Evolutionary conservation across 148 eudicot species (phyloP).

Genomic region (Arctostaphylos glauca): DNA sequence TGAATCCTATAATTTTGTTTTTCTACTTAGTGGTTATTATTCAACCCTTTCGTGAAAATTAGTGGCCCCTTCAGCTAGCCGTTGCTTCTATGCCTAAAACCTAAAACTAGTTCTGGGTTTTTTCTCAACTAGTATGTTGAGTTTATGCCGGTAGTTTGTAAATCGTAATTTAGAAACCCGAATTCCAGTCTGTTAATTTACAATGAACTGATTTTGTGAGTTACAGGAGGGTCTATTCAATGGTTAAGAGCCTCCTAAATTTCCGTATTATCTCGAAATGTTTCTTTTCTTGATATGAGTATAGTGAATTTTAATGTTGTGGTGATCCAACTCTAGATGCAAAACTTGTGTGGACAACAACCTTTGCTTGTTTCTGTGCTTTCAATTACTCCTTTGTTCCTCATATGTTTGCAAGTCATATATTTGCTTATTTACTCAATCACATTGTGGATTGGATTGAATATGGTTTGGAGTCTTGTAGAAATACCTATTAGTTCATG

Average conservation of each 20-base stretch:
- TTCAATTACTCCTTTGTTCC: not conserved
- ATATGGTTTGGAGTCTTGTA: not conserved
- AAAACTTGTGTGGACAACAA: not conserved
- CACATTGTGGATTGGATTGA: not conserved
- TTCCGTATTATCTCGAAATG: not conserved
- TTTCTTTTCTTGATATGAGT: not conserved
- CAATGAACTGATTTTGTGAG: not conserved
- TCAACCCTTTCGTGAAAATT: not conserved
- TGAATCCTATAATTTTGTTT: not conserved
- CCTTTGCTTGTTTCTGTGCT: not conserved
- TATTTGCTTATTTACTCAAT: not conserved
- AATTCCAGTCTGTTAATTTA: not conserved
- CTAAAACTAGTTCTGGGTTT: not conserved
- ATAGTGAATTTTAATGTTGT: not conserved
- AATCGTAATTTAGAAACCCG: not conserved
- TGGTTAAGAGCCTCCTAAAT: not conserved
- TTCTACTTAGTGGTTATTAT: not conserved
- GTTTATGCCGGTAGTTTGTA: not conserved
- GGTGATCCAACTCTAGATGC: not conserved
- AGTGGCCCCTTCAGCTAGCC: not conserved
- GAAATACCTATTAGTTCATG: not conserved
- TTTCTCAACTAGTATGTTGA: not conserved
- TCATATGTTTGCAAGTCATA: not conserved
- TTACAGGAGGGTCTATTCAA: not conserved
- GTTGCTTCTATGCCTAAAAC: constrained; percentile 12